Percentiles rank a stretch among this genome's conserved stretches.
Conservation (phyloP, 306 rosid species). For the Sphenostylis stenocarpa region DNA sequence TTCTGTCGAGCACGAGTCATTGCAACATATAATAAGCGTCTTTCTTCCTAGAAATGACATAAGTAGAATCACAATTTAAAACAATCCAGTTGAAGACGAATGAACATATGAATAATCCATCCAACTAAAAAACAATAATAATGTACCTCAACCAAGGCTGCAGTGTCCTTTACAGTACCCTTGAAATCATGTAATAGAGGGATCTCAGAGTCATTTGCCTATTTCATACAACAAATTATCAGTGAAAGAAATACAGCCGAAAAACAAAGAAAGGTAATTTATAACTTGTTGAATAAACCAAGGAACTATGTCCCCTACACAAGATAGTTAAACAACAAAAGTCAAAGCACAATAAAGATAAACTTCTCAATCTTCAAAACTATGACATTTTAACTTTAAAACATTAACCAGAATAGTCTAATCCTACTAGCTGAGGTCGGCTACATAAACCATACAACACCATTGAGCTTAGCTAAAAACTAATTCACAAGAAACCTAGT, state of each 20-base stretch:
- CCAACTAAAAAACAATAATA: constrained; percentile 25
- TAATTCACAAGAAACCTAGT: neutral
- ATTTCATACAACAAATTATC: constrained; percentile 27
- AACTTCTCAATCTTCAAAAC: constrained; percentile 12
- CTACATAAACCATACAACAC: neutral
- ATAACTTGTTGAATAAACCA: constrained; percentile 19
- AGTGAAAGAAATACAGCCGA: constrained; percentile 18
- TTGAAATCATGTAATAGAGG: constrained; percentile 80
- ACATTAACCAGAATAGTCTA: neutral
- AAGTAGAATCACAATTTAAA: constrained; percentile 8
- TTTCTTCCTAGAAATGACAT: constrained; percentile 67
- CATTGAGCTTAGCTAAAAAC: neutral
- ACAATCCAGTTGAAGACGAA: constrained; percentile 4
- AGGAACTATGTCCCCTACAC: constrained; percentile 26
- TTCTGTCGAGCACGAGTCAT: constrained; percentile 94
- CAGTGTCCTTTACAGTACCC: constrained; percentile 62
- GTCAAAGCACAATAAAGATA: constrained; percentile 4
- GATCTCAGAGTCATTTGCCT: constrained; percentile 94
- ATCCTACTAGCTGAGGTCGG: neutral
- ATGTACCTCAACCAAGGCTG: constrained; percentile 72
- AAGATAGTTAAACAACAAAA: constrained; percentile 26
- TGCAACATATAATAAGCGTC: constrained; percentile 91
- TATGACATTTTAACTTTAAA: neutral
- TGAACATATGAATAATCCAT: neutral
- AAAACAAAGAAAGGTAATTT: constrained; percentile 2